Percentiles rank a stretch among this genome's conserved stretches.
Evolutionary conservation across 2,329 filamentous ascomycete species (phyloP).

Genomic region (Myrmaecium sp.): DNA sequence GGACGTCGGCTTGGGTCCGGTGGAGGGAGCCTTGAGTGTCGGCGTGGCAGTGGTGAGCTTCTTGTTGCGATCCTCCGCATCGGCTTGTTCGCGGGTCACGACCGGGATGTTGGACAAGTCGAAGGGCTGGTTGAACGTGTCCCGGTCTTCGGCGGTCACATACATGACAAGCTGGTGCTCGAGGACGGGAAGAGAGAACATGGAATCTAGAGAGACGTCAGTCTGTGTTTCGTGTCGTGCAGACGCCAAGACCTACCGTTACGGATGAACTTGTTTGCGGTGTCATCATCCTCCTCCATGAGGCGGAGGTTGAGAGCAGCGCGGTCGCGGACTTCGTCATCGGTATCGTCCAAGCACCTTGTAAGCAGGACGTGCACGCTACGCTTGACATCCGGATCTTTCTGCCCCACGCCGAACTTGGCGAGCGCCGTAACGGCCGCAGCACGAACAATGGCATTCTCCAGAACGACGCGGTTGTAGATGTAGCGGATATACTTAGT

Average conservation of each 20-base stretch:
- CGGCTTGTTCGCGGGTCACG: conserved; percentile 86
- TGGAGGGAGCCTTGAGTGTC: conserved; percentile 81
- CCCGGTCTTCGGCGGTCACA: conserved; percentile 79
- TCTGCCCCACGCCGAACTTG: conserved; percentile 94
- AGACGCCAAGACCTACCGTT: conserved; percentile 71
- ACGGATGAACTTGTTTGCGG: conserved; percentile 77
- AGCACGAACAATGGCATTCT: conserved; percentile 90
- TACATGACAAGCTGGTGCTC: conserved; percentile 97
- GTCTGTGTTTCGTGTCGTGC: background rate
- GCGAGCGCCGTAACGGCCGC: conserved; percentile 89
- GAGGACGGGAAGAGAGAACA: conserved; percentile 87
- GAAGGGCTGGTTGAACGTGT: conserved; percentile 70
- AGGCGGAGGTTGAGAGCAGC: conserved; percentile 82
- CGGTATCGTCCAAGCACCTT: conserved; percentile 86
- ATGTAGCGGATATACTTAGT: conserved; percentile 99
- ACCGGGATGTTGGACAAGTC: conserved; percentile 82
- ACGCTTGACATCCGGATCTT: conserved; percentile 90
- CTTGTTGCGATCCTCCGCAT: conserved; percentile 91
- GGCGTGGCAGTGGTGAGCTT: conserved; percentile 88
- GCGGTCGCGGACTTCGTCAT: conserved; percentile 93
- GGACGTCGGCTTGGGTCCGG: conserved; percentile 56
- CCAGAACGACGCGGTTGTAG: conserved; percentile 93
- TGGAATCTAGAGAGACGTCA: conserved; percentile 47
- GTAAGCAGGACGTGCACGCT: conserved; percentile 86
- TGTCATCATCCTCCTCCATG: conserved; percentile 81